Base-by-base conservation (phyloP, 1,284 basidiomycete genomes). In the Vanrija pseudolonga region DNA sequence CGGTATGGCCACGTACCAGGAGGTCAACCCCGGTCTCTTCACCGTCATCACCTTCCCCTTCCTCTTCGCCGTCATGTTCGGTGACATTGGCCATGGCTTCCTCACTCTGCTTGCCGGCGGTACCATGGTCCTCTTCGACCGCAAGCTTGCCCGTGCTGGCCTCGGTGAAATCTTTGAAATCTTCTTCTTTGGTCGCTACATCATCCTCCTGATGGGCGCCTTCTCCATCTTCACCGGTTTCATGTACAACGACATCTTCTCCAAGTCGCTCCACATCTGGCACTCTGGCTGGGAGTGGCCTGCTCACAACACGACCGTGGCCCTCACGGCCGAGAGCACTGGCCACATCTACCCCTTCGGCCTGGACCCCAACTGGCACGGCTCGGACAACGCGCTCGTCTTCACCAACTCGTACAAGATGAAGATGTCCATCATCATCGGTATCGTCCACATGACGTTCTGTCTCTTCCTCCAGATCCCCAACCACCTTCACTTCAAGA, bases 391-490 rank as follows among this genome's bases (percentile, higher is more conserved):
- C 72, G 81, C 81, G 1, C 82, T 99, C 56, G 86, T 98, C 53
- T 98, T 98, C 76, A 90, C 89, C 60, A 98, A 98, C 77, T 98
- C 94, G 53, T 94, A 96, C 82, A 99, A 98, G 86, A 99, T 99
- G 96, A 98, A 99, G 81, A 94, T 98, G 92, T 91, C 92, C 17
- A 88, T 99, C 71, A 85, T 98, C 51, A 79, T 98, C 55, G 96
- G 96, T 77, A 95, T 98, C 62, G 88, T 90, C 63, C 96, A 98
- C 76, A 98, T 98, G 95, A 91, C 95, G 12, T 98, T 98, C 73
- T 92, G 95, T 24, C 83, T 98, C 65, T 96, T 90, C 74, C 82
- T 98, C 51, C 93, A 98, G 81, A 80, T 98, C 7, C 92, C 93
- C 45, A 98, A 98, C 79, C 90, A 94, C 78, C 75, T 97, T 67